Base-by-base conservation (phyloP, 2,329 filamentous ascomycete genomes). In the Clarireedia sp. region DNA sequence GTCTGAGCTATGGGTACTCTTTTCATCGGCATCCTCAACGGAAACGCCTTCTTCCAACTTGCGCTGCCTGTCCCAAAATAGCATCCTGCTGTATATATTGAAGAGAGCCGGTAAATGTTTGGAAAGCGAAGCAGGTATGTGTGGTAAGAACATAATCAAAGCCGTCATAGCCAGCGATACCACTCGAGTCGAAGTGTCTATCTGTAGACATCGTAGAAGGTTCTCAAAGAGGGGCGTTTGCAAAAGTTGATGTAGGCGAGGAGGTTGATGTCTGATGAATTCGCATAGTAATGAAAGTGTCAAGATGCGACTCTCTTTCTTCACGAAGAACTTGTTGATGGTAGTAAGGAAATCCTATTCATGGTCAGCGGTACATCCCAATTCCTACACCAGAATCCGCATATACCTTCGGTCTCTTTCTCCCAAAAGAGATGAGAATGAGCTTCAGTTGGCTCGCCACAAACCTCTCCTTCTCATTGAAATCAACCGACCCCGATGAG, bases 111-210 rank as follows among this genome's bases (percentile, higher is more conserved):
- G 84, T 5, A 94, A 75, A 65, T 86, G 79, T 0, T 81, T 77
- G 2, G 83, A 81, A 14, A 91, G 72, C 2, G 85, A 85, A 62
- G 80, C 85, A 1, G 88, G 88, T 69, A 92, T 88, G 66, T 91
- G 87, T 1, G 89, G 89, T 49, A 94, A 70, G 26, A 92, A 81
- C 89, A 94, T 94, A 61, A 89, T 85, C 57, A 94, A 71, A 7
- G 83, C 81, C 4, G 86, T 87, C 51, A 94, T 73, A 1, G 87
- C 86, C 44, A 90, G 74, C 1, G 87, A 87, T n/a, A 92, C 78
- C 3, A 87, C 81, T 0, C 85, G 85, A 0, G 87, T 89, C 0
- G 87, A 91, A 1, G 86, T 87, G 68, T 94, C 89, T 54, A 80
- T 80, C 69, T 90, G 86, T 1, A 94, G 75, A 60, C 87, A 91